Evolutionary conservation across 2,329 filamentous ascomycete species (phyloP).

Genomic region (Leptographium procerum): DNA sequence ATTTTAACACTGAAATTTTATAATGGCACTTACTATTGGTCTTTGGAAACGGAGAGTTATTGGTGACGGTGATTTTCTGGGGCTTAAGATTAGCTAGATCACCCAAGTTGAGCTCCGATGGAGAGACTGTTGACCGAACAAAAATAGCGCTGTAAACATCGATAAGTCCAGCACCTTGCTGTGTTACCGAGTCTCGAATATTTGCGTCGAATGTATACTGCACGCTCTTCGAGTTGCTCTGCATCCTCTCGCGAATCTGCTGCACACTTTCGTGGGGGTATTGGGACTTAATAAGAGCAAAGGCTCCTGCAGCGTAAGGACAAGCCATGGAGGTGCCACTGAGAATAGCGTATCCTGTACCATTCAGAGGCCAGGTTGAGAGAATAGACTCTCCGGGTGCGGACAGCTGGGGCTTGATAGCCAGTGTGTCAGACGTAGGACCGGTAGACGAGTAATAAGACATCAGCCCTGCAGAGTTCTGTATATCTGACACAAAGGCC

Average conservation of each 20-base stretch:
- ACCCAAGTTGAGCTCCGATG: background rate
- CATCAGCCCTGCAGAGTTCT: background rate
- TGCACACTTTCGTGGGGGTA: background rate
- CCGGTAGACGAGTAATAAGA: slow-evolving; percentile 14
- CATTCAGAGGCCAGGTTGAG: slow-evolving; percentile 33
- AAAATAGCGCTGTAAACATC: slow-evolving; percentile 37
- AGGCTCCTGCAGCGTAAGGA: slow-evolving; percentile 31
- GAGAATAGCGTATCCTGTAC: slow-evolving; percentile 32
- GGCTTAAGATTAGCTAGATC: slow-evolving; percentile 33
- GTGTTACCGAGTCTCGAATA: slow-evolving; percentile 35
- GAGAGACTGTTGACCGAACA: slow-evolving; percentile 50
- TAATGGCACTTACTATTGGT: background rate
- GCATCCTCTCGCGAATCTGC: slow-evolving; percentile 22
- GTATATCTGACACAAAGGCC: background rate
- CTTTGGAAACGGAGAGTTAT: slow-evolving; percentile 21
- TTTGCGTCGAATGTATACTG: slow-evolving; percentile 35
- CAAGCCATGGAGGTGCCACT: slow-evolving; percentile 44
- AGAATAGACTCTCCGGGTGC: slow-evolving; percentile 37
- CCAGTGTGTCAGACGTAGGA: slow-evolving; percentile 29
- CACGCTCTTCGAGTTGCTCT: slow-evolving; percentile 18
- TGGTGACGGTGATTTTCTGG: slow-evolving; percentile 43
- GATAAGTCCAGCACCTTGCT: slow-evolving; percentile 50
- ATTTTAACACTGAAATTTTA: background rate
- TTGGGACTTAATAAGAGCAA: slow-evolving; percentile 38
- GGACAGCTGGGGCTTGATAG: slow-evolving; percentile 35